A percentile compares a stretch with the other conserved stretches of the same genome.
These are phyloP conservation scores for Hypoxylon perforatum DNA, from an alignment of 495 filamentous ascomycete genomes.

Conservation along the genomic window DNA sequence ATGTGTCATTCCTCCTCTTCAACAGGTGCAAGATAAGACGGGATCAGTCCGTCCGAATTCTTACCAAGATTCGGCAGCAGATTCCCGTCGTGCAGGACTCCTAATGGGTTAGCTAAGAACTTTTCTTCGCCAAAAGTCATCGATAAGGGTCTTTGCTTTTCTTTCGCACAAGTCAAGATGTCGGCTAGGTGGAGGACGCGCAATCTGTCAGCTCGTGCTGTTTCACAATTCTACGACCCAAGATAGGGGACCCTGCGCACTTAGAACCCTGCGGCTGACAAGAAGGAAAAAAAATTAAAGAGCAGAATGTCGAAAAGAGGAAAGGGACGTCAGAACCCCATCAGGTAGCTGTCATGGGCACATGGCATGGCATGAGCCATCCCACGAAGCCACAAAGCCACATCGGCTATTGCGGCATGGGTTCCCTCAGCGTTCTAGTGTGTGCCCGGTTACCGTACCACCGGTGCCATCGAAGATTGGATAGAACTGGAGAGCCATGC, in stretches of 20 bases:
- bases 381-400: conserved; percentile 4
- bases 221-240: not conserved
- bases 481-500: conserved; percentile 5
- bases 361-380: conserved; percentile 6
- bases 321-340: too few relatives aligned
- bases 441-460: conserved; percentile 33
- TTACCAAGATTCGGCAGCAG: not conserved
- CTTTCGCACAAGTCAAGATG: not conserved
- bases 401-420: conserved; percentile 36
- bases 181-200: conserved; percentile 12
- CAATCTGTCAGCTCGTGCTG: conserved; percentile 11
- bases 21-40: conserved; percentile 4
- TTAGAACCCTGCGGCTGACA: not conserved
- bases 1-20: conserved; percentile 1
- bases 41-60: conserved; percentile 17
- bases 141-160: conserved; percentile 6
- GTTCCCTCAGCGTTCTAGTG: not conserved
- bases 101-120: conserved; percentile 3
- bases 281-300: not conserved
- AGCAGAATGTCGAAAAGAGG: not conserved
- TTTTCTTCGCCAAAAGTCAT: not conserved
- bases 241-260: not conserved
- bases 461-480: conserved; percentile 39
- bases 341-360: conserved; percentile 11
- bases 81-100: not conserved